Evolutionary conservation across 202 grass and related monocot species (phyloP), one percentile per base, ranked within the genome.

Genomic region (Setaria italica): DNA sequence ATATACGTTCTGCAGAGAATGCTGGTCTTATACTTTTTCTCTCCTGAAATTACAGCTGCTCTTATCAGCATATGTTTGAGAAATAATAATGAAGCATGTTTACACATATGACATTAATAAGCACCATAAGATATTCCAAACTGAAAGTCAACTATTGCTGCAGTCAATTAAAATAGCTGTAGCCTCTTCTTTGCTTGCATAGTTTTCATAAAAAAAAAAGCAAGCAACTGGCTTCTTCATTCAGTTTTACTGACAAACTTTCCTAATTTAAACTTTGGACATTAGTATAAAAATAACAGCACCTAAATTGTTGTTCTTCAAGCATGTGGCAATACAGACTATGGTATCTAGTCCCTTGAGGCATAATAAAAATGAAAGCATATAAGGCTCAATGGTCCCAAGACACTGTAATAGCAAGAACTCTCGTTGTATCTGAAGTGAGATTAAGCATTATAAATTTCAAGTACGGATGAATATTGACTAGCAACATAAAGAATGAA

Each of bases 21-120:
- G 92, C 62, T 74, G 89, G 90, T 37, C 92, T 90, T 62, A 91
- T 87, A 87, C 89, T 93, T 89, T 93, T 93, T 77, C 72, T 94
- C 85, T 97, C 92, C 95, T 97, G 85, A 88, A 92, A 91, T 72
- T 88, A 62, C 48, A 78, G 21, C 15, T 76, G 34, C 32, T 60
- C 76, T 65, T 35, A 4, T 85, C 47, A 68, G 63, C 80, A 45
- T 30, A 72, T 68, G 58, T 54, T 78, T 43, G 37, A 62, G 21
- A 35, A 85, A 54, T 5, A 21, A 64, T 72, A 83, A 60, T 3
- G 66, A 46, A 74, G 42, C 2, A 62, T 67, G 29, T 20, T 21
- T 66, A 80, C 2, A 66, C 42, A 67, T 72, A 33, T 49, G 41
- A 49, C 45, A 78, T 64, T 84, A 76, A 70, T 17, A 60, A 6